phyloP scores from a whole-genome alignment of 1,284 basidiomycete genomes.

The Hymenochaete sp. region DNA sequence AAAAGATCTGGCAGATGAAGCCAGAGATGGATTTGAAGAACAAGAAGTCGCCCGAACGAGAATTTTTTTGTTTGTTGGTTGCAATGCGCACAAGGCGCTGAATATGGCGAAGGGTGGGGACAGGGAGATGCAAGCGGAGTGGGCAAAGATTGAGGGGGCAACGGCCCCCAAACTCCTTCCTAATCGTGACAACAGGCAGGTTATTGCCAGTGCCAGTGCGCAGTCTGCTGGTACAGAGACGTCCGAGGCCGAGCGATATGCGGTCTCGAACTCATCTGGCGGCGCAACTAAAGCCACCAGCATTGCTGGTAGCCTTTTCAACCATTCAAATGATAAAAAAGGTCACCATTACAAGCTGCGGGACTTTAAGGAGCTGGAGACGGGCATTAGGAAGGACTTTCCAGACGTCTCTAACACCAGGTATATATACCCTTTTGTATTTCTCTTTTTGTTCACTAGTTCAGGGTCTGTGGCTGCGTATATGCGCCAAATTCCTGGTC shows the following conservation, averaged over 20 bases:
- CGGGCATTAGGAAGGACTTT: constrained; percentile 12
- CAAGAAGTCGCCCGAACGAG: constrained; percentile 18
- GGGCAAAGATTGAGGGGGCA: constrained; percentile 18
- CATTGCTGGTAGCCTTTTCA: constrained; percentile 25
- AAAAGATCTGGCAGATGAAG: constrained; percentile 18
- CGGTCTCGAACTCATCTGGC: constrained; percentile 19
- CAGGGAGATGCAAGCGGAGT: constrained; percentile 22
- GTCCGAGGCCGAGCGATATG: constrained; percentile 17
- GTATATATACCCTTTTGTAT: constrained; percentile 16
- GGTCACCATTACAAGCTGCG: constrained; percentile 18
- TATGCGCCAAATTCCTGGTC: no score
- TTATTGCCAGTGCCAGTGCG: constrained; percentile 7
- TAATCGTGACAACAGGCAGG: constrained; percentile 28
- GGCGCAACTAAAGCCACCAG: constrained; percentile 27
- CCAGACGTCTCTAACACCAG: constrained; percentile 24
- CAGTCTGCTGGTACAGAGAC: constrained; percentile 14
- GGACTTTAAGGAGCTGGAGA: neutral
- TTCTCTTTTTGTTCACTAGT: constrained; percentile 13
- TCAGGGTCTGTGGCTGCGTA: no score
- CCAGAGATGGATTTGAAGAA: constrained; percentile 19
- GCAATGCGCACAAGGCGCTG: constrained; percentile 35
- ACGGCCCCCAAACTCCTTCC: constrained; percentile 21
- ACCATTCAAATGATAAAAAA: constrained; percentile 30
- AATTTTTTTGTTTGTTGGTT: constrained; percentile 29
- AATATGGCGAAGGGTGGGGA: constrained; percentile 31